phyloP scores from a whole-genome alignment of 1,284 basidiomycete genomes.

The Athelia psychrophila region DNA sequence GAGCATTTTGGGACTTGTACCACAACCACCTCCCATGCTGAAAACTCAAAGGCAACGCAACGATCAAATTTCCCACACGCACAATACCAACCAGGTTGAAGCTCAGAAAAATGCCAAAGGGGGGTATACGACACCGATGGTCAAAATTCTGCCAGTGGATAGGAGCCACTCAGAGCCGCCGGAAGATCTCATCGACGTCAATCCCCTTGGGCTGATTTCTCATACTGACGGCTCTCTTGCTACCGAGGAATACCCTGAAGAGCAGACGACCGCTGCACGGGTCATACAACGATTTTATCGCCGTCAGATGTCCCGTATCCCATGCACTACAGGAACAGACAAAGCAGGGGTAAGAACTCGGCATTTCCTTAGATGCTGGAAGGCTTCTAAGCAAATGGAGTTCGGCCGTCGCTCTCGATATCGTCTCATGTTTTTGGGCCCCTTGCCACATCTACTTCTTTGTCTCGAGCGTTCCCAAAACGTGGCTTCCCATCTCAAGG shows the following conservation, averaged over 20 bases:
- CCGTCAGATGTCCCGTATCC: constrained; percentile 18
- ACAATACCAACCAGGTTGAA: too few species aligned
- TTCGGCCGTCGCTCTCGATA: constrained; percentile 34
- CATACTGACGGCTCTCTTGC: neutral
- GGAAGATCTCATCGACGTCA: too few species aligned
- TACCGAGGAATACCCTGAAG: constrained; percentile 11
- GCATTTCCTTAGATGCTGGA: constrained; percentile 23
- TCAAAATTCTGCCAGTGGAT: too few species aligned
- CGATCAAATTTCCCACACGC: too few species aligned
- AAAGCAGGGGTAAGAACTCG: constrained; percentile 27
- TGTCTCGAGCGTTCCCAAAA: constrained; percentile 37
- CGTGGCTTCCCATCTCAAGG: constrained; percentile 28
- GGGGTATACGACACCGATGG: too few species aligned
- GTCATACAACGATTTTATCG: constrained; percentile 29
- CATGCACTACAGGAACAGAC: constrained; percentile 18
- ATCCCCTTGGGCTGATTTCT: too few species aligned
- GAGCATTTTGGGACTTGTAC: neutral
- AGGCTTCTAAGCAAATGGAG: constrained; percentile 24
- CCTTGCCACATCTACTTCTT: constrained; percentile 45
- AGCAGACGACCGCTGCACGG: constrained; percentile 26
- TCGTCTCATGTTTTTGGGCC: constrained; percentile 45
- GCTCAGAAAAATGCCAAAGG: too few species aligned
- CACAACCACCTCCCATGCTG: neutral
- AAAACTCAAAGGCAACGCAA: too few species aligned
- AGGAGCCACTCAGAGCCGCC: too few species aligned